phyloP scores from a whole-genome alignment of 768 basidiomycete genomes.

The Tephrocybe rancida region DNA sequence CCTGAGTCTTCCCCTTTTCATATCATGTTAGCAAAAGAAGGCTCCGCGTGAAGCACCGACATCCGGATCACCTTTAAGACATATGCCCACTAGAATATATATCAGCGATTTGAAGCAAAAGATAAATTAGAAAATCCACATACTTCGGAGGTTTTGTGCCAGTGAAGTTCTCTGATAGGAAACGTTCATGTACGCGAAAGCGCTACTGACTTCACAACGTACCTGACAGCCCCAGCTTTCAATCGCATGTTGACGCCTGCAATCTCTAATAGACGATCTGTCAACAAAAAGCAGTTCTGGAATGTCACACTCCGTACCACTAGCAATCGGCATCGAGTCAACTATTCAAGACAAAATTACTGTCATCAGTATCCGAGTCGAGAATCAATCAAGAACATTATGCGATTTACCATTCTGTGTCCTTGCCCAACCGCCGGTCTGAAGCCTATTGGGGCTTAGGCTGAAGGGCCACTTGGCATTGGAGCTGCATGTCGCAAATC shows the following conservation, averaged over 20 bases:
- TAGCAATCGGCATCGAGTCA: conserved; percentile 51
- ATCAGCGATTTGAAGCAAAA: conserved; percentile 8
- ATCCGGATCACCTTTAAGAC: conserved; percentile 37
- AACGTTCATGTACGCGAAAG: neutral
- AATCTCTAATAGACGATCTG: conserved; percentile 28
- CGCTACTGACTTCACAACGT: conserved; percentile 2
- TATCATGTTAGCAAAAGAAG: neutral
- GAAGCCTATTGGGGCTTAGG: conserved; percentile 57
- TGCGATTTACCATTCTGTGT: conserved; percentile 47
- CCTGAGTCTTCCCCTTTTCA: conserved; percentile 45
- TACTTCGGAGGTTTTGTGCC: conserved; percentile 53
- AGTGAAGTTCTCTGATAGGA: conserved; percentile 52
- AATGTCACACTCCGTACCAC: conserved; percentile 26
- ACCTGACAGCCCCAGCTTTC: conserved; percentile 52
- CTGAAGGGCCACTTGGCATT: conserved; percentile 63
- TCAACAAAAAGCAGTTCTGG: neutral
- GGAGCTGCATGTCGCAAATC: too few species aligned
- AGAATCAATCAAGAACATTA: neutral
- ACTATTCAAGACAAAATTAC: conserved; percentile 27
- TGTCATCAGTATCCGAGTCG: neutral
- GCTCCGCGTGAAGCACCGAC: neutral
- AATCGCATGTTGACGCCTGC: conserved; percentile 57
- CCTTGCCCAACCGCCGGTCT: conserved; percentile 62
- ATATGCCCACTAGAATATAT: conserved; percentile 50
- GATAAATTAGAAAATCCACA: neutral